Evolutionary conservation across 441 rosid genomes (phyloP).

Genomic region (Pelargonium cotyledonis): DNA sequence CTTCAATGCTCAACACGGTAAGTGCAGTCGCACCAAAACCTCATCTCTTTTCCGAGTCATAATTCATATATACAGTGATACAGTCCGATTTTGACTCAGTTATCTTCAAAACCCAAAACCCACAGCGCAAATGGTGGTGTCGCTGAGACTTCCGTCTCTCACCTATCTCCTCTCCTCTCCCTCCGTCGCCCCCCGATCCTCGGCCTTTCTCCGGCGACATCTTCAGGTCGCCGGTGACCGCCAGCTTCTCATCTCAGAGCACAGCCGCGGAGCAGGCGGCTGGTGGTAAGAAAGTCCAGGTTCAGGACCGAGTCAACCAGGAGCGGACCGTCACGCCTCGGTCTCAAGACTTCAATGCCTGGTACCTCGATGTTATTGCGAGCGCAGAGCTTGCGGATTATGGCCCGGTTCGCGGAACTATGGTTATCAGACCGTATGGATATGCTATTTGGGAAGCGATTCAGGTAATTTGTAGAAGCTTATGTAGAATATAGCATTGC

Average conservation of each 20-base stretch:
- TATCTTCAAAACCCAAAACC: neutral
- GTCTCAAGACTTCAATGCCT: constrained; percentile 85
- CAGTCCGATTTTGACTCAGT: no score
- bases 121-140: constrained; percentile 42
- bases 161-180: constrained; percentile 44
- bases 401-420: constrained; percentile 93
- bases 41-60: constrained; percentile 14
- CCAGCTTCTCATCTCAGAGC: constrained; percentile 46
- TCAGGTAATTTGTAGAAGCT: constrained; percentile 42
- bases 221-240: constrained; percentile 16
- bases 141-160: constrained; percentile 54
- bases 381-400: constrained; percentile 90
- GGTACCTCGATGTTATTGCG: constrained; percentile 83
- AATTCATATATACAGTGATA: no score
- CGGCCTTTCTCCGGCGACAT: constrained; percentile 29
- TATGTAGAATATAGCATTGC: neutral
- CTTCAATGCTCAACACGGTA: no score
- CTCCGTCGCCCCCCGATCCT: constrained; percentile 32
- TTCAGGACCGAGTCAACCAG: constrained; percentile 4
- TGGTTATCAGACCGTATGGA: constrained; percentile 93
- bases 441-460: constrained; percentile 96
- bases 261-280: constrained; percentile 38
- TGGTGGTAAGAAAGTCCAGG: constrained; percentile 28
- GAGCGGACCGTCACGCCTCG: constrained; percentile 49
- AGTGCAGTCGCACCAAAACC: constrained; percentile 7